Evolutionary conservation across 108 stramenopile species (phyloP).

Genomic region (Schizochytrium sp.): DNA sequence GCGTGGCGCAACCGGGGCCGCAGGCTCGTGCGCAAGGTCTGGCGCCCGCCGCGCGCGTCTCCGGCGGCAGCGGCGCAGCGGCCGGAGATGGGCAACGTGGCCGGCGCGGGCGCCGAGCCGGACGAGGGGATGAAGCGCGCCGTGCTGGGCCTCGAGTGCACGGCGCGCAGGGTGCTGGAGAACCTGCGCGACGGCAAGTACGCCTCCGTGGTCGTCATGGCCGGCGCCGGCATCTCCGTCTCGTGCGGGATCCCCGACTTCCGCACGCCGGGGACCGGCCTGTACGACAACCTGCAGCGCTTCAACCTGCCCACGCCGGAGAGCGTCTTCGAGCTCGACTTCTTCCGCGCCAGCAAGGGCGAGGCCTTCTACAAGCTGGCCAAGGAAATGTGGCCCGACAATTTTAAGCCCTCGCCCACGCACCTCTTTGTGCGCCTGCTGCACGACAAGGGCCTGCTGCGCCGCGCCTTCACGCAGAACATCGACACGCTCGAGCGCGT

Average conservation of each 20-base stretch:
- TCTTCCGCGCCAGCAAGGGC: conserved; percentile 44
- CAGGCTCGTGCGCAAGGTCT: no score
- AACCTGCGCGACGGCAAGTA: background rate
- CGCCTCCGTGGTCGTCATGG: background rate
- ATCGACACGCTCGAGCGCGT: conserved; percentile 80
- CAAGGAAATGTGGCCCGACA: conserved; percentile 71
- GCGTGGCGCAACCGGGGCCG: no score
- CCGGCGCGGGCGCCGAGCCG: background rate
- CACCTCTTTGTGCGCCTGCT: conserved; percentile 77
- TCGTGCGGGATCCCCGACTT: conserved; percentile 89
- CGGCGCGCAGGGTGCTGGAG: background rate
- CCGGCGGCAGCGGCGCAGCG: no score
- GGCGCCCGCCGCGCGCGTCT: no score
- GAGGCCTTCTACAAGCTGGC: conserved; percentile 33
- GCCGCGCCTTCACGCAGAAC: conserved; percentile 76
- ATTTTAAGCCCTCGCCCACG: conserved; percentile 68
- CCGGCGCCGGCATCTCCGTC: conserved; percentile 59
- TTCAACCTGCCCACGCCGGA: conserved; percentile 80
- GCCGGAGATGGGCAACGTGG: background rate
- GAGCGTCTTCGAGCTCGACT: conserved; percentile 79
- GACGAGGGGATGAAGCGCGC: background rate
- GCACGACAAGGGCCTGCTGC: conserved; percentile 61
- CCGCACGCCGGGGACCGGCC: conserved; percentile 71
- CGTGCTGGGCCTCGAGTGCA: background rate
- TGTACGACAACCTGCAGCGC: conserved; percentile 77